A percentile compares a stretch with the other conserved stretches of the same genome.
Conservation (phyloP, 257 asterid species). For the Solanum appendiculatum region DNA sequence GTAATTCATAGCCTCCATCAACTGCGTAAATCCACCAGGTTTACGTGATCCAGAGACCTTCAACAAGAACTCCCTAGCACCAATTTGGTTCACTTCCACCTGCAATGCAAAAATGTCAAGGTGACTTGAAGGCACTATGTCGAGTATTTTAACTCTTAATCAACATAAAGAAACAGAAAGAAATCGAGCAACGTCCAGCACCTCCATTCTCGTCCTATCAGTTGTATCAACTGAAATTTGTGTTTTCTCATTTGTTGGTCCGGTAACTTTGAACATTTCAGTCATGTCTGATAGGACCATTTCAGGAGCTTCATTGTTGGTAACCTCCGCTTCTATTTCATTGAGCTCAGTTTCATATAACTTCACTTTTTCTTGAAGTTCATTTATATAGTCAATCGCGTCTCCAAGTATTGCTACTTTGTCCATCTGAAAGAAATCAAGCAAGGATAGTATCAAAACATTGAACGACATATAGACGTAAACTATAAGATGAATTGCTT, state of each 20-base stretch:
- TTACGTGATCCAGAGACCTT: constrained; percentile 32
- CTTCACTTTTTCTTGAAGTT: constrained; percentile 26
- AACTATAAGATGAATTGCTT: neutral
- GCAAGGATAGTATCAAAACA: neutral
- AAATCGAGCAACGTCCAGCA: neutral
- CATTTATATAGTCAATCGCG: constrained; percentile 59
- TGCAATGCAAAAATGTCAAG: constrained; percentile 1
- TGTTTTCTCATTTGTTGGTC: neutral
- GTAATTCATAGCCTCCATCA: constrained; percentile 49
- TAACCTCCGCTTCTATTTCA: constrained; percentile 24
- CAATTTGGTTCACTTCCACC: constrained; percentile 58
- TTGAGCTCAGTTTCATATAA: constrained; percentile 30
- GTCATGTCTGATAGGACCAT: constrained; percentile 3
- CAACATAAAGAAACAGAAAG: neutral
- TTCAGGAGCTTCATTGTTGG: constrained; percentile 4
- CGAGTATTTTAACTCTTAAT: neutral
- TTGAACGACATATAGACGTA: neutral
- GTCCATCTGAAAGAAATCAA: constrained; percentile 52
- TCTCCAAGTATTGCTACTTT: constrained; percentile 47
- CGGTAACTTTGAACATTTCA: neutral
- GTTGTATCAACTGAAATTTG: neutral
- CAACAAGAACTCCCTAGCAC: constrained; percentile 41
- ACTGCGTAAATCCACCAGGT: constrained; percentile 35
- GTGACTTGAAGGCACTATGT: neutral
- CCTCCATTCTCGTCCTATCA: neutral